These are phyloP conservation scores for Mrakia frigida DNA, from an alignment of 768 basidiomycete species.

Conservation along the genomic window DNA sequence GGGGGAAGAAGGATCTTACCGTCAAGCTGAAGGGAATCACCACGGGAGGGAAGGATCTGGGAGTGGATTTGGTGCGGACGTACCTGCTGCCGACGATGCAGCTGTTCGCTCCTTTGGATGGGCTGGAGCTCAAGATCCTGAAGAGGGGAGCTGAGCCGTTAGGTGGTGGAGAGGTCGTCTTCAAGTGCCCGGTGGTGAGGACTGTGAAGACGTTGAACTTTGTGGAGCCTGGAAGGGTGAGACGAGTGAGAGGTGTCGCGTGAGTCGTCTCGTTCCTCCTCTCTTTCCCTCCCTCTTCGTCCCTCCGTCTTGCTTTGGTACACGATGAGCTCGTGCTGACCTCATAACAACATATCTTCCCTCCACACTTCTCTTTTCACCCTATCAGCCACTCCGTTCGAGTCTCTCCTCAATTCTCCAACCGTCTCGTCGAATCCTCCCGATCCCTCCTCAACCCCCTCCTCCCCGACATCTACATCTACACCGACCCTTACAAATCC, in stretches of 20 bases:
- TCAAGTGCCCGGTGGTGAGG: constrained; percentile 85
- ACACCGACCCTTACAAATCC: constrained; percentile 97
- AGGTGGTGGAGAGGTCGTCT: constrained; percentile 80
- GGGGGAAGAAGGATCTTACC: constrained; percentile 78
- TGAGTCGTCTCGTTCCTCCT: too few species aligned
- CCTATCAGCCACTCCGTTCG: constrained; percentile 81
- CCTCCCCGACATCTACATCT: constrained; percentile 96
- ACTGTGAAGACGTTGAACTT: constrained; percentile 90
- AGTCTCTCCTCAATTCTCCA: constrained; percentile 94
- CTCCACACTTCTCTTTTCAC: background rate
- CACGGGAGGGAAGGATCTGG: constrained; percentile 85
- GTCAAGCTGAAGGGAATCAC: constrained; percentile 84
- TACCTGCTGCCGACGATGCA: constrained; percentile 87
- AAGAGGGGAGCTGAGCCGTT: constrained; percentile 85
- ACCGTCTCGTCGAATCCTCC: constrained; percentile 92
- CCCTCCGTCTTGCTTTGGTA: background rate
- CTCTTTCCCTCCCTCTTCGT: background rate
- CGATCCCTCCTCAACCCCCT: constrained; percentile 90
- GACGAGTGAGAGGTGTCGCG: constrained; percentile 93
- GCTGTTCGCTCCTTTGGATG: constrained; percentile 81
- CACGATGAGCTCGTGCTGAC: background rate
- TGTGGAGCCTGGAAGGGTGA: constrained; percentile 82
- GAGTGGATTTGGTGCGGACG: constrained; percentile 80
- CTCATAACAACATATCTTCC: background rate
- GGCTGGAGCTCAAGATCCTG: constrained; percentile 88